Base-by-base conservation (phyloP, 257 asterid genomes). In the Solanum dulcamara region DNA sequence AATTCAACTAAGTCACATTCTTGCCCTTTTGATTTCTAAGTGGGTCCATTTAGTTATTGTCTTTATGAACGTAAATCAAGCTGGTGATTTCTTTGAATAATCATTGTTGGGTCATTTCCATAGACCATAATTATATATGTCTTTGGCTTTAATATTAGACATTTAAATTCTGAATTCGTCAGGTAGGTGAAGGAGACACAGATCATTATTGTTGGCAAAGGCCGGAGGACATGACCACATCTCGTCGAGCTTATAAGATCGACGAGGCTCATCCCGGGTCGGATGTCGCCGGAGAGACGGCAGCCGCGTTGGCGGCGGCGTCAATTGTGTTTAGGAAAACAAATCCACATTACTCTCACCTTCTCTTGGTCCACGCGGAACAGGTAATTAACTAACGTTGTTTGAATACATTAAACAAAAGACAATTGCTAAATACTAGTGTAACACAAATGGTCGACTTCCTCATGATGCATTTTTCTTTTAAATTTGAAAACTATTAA, bases 141-240 rank as follows among this genome's bases (percentile, higher is more conserved):
- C 15, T 17, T 8, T 35, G 18, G 5, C 32, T 10, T 20, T 37
- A 48, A 15, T 67, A 33, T 5, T 28, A 0, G 0, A 26, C 0
- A 0, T 28, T 17, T 79, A 28, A 28, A 79, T 48, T 28, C 0
- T 48, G 20, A 79, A 48, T 79, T 28, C 0, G 4, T 0, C 28
- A 93, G 97, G 95, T 92, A 86, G 97, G 97, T 51, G 95, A 93
- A 37, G 97, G 97, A 22, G 93, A 92, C 82, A 93, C 97, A 18
- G 97, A 93, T 68, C 97, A 92, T 91, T 87, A 90, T 37, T 93
- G 95, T 89, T 92, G 97, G 97, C 95, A 93, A 85, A 84, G 95
- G 84, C 94, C 93, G 82, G 95, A 93, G 91, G 95, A 93, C 80
- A 92, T 93, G 97, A 92, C 94, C 48, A 93, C 97, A 1, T 93